A percentile compares a stretch with the other conserved stretches of the same genome.
Evolutionary conservation across 176 grass and related monocot species (phyloP).

Genomic region (Alloteropsis semialata): DNA sequence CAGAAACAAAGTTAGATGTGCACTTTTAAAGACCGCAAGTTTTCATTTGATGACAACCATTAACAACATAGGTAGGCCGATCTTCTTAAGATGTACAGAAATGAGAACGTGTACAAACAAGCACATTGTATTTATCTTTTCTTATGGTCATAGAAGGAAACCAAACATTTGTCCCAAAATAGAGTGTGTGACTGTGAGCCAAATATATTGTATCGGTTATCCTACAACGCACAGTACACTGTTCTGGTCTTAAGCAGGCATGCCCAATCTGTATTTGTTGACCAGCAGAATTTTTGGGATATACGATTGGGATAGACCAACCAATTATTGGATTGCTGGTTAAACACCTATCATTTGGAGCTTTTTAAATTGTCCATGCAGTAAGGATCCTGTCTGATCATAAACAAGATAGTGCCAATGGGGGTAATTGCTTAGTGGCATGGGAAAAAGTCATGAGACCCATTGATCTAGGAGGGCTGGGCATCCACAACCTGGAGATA

Average conservation of each 20-base stretch:
- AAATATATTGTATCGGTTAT: neutral
- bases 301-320: neutral
- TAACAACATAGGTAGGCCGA: neutral
- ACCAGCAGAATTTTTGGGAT: neutral
- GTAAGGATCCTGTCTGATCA: neutral
- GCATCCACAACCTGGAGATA: no score
- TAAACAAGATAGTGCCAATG: neutral
- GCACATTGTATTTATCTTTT: neutral
- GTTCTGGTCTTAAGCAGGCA: conserved; percentile 10
- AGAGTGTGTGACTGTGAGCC: neutral
- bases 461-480: no score
- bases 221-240: conserved; percentile 3
- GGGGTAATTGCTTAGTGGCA: no score
- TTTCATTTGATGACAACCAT: neutral
- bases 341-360: neutral
- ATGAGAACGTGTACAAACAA: conserved; percentile 12
- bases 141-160: conserved; percentile 15
- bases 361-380: conserved; percentile 1
- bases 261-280: neutral
- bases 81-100: conserved; percentile 13
- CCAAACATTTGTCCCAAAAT: conserved; percentile 16
- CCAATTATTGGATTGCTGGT: neutral
- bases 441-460: no score
- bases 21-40: neutral
- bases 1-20: neutral